Evolutionary conservation across 345 rosid genomes (phyloP), one percentile per base, ranked within the genome.

Genomic region (Alliaria petiolata): DNA sequence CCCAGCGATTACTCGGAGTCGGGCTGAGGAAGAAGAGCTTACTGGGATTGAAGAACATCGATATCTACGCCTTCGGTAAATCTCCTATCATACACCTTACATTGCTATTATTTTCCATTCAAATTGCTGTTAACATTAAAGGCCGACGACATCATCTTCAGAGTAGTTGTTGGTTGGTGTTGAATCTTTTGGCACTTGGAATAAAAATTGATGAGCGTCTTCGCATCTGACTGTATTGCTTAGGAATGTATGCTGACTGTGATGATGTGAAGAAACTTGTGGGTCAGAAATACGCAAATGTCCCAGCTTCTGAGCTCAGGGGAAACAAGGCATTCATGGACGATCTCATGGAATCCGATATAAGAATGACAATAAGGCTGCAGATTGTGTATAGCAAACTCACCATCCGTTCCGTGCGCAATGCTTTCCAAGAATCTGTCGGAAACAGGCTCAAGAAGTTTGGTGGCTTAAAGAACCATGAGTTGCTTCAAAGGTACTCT

Each of bases 341-440:
- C 40, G 90, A 87, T 77, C 77, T 90, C 30, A 76, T 89, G 84
- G 87, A 83, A 71, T 81, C 84, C 42, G 96, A 89, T 79, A 75
- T 93, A 45, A 31, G 76, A 74, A 79, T 80, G 86, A 89, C 88
- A n/a, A 74, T 90, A 74, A 84, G 95, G 71, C 89, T 93, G 36
- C 95, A 91, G 72, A 87, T 91, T 72, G 83, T 93, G 3, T 93
- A 89, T 34, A 38, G 87, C 65, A 91, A 58, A 78, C 83, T 91
- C 63, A 87, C 86, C 71, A 89, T 89, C 20, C 79, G 87, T 0
- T 87, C 93, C 8, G 88, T 91, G 0, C 88, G 96, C 22, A 85
- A 75, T 80, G 92, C 98, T 44, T 93, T 87, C 50, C 89, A 87
- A 82, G 93, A 89, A 57, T 85, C 96, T 10, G 90, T 93, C 2